A percentile compares a stretch with the other conserved stretches of the same genome.
phyloP scores from a whole-genome alignment of 495 filamentous ascomycete species.

The Stereocaulon alpinum region DNA sequence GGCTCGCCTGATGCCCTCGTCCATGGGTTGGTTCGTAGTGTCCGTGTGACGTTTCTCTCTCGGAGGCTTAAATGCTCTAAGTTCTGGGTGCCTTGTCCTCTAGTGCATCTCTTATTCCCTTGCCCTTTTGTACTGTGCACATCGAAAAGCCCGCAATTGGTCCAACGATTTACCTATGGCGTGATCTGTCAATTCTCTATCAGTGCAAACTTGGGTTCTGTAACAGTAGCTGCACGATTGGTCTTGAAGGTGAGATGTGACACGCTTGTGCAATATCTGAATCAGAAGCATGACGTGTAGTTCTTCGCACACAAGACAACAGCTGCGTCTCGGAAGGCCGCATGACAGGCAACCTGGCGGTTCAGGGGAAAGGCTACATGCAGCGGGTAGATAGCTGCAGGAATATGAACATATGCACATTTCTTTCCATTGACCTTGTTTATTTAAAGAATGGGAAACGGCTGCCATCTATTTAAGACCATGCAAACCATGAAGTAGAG shows the following conservation, averaged over 20 bases:
- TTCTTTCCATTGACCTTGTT: not conserved
- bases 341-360: not conserved
- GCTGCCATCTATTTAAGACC: not conserved
- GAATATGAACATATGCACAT: not conserved
- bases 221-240: constrained; percentile 2
- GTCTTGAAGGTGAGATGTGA: not conserved
- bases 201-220: not conserved
- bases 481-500: not conserved
- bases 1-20: constrained; percentile 1
- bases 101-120: not conserved
- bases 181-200: not conserved
- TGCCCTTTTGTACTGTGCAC: not conserved
- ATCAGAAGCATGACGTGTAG: not conserved
- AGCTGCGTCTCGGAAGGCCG: not conserved
- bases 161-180: not conserved
- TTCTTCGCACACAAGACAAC: not conserved
- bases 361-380: not conserved
- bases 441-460: not conserved
- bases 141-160: not conserved
- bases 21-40: not conserved
- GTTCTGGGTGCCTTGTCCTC: not conserved
- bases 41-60: constrained; percentile 1
- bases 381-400: constrained; percentile 6
- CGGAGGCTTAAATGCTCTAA: not conserved
- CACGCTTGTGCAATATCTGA: not conserved